phyloP scores from a whole-genome alignment of 306 rosid genomes.

The Fragaria ananassa region DNA sequence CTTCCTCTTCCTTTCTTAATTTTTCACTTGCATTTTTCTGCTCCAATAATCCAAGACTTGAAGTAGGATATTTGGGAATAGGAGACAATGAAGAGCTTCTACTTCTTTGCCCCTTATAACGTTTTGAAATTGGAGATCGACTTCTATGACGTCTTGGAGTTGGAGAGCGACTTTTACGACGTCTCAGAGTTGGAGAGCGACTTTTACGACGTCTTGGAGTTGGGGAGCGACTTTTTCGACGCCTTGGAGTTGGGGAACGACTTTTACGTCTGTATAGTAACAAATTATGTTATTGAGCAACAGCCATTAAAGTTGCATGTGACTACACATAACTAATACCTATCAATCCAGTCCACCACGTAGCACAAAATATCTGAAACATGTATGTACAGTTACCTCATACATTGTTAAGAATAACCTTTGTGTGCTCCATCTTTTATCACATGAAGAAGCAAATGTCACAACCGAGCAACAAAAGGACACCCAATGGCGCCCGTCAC shows the following conservation, averaged over 20 bases:
- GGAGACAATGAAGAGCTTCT: conserved; percentile 81
- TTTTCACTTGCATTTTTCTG: conserved; percentile 69
- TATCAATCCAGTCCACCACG: conserved; percentile 57
- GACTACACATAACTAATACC: conserved; percentile 18
- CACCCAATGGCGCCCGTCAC: conserved; percentile 81
- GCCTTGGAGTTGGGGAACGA: conserved; percentile 53
- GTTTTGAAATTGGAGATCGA: conserved; percentile 63
- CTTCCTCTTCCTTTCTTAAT: conserved; percentile 79
- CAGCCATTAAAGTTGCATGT: conserved; percentile 16
- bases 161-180: conserved; percentile 31
- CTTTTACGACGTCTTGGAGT: conserved; percentile 47
- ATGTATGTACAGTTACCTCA: conserved; percentile 90
- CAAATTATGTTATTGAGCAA: conserved; percentile 41
- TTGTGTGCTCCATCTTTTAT: conserved; percentile 94
- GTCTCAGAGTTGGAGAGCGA: conserved; percentile 22
- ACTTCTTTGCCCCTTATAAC: conserved; percentile 63
- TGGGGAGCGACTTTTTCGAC: conserved; percentile 67
- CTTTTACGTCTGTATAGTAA: conserved; percentile 75
- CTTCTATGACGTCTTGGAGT: conserved; percentile 47
- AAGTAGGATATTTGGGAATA: conserved; percentile 59
- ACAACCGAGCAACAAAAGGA: conserved; percentile 84
- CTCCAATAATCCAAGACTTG: conserved; percentile 75
- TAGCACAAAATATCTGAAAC: conserved; percentile 53
- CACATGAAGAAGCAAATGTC: conserved; percentile 93
- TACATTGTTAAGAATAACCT: conserved; percentile 84